Conservation (phyloP, 2,329 filamentous ascomycete genomes). For the Ceratocystis huliohia region DNA sequence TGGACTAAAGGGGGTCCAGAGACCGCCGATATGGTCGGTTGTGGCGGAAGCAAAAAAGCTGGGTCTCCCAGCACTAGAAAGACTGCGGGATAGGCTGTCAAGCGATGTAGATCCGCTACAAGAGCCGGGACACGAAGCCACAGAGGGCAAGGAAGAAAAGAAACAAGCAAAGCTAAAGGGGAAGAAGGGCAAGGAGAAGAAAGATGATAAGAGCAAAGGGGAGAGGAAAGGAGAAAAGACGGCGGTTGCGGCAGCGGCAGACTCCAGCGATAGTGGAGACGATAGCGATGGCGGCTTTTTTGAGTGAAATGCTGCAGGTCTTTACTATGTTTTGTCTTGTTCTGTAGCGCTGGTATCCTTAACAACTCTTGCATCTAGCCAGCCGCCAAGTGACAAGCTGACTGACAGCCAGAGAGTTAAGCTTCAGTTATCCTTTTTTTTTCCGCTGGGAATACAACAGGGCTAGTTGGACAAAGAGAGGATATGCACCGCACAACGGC, state of each 20-base stretch:
- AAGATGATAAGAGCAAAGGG: constrained; percentile 29
- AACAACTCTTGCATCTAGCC: neutral
- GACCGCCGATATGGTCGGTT: constrained; percentile 52
- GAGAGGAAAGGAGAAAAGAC: constrained; percentile 27
- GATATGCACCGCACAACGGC: neutral
- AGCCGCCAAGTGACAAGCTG: neutral
- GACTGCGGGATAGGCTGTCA: constrained; percentile 41
- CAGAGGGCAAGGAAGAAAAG: constrained; percentile 22
- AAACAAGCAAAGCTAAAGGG: constrained; percentile 10
- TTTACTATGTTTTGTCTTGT: neutral
- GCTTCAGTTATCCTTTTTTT: too few species aligned
- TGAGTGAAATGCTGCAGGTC: constrained; percentile 29
- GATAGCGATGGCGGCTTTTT: constrained; percentile 49
- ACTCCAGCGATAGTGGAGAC: constrained; percentile 32
- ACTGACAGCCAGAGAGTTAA: too few species aligned
- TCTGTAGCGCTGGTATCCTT: neutral
- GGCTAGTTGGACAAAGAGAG: neutral
- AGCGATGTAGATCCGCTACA: constrained; percentile 23
- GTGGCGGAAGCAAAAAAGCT: constrained; percentile 53
- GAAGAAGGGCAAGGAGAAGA: constrained; percentile 23
- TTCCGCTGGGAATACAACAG: neutral
- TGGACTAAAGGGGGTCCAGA: constrained; percentile 20
- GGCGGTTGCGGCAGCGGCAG: constrained; percentile 22
- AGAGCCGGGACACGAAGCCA: constrained; percentile 21
- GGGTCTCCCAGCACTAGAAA: constrained; percentile 39